Percentiles rank a stretch among this genome's conserved stretches.
phyloP scores from a whole-genome alignment of 2,329 filamentous ascomycete genomes.

The Ophiocordyceps camponoti-leonardi region DNA sequence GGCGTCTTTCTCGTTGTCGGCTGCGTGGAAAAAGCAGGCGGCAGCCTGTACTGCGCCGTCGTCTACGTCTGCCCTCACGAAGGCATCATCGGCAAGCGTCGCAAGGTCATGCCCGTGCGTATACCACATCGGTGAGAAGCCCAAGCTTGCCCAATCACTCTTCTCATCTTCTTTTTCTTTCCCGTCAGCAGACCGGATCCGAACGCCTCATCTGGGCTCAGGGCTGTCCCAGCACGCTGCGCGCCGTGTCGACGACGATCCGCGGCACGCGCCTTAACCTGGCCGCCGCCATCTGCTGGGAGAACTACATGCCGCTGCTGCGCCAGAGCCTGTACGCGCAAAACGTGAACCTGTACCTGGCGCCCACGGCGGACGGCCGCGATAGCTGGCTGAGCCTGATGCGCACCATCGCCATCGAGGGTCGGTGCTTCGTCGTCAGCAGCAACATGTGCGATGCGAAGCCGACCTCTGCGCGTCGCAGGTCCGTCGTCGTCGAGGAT shows the following conservation, averaged over 20 bases:
- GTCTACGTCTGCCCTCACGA: conserved; percentile 63
- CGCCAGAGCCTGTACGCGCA: conserved; percentile 73
- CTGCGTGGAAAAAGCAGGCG: conserved; percentile 61
- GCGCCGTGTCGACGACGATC: conserved; percentile 63
- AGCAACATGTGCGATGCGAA: conserved; percentile 59
- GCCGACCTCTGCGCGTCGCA: conserved; percentile 5
- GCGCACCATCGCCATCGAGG: conserved; percentile 66
- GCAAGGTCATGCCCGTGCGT: conserved; percentile 77
- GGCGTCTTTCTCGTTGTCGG: conserved; percentile 73
- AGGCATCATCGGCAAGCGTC: conserved; percentile 66
- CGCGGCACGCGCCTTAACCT: conserved; percentile 65
- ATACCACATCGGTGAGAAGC: too few relatives aligned
- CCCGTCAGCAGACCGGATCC: conserved; percentile 41
- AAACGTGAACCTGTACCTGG: conserved; percentile 82
- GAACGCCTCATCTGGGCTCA: conserved; percentile 84
- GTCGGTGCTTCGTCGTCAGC: conserved; percentile 69
- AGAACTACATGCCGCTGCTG: conserved; percentile 87
- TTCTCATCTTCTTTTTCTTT: background rate
- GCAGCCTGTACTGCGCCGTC: conserved; percentile 68
- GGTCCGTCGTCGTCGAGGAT: conserved; percentile 31
- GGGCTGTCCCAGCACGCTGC: conserved; percentile 60
- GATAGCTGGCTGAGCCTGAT: conserved; percentile 74
- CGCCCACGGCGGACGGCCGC: conserved; percentile 72
- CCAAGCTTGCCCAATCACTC: too few relatives aligned
- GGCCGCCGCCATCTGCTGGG: conserved; percentile 86